Conservation (phyloP, 495 filamentous ascomycete genomes). For the Penicillium desertorum region DNA sequence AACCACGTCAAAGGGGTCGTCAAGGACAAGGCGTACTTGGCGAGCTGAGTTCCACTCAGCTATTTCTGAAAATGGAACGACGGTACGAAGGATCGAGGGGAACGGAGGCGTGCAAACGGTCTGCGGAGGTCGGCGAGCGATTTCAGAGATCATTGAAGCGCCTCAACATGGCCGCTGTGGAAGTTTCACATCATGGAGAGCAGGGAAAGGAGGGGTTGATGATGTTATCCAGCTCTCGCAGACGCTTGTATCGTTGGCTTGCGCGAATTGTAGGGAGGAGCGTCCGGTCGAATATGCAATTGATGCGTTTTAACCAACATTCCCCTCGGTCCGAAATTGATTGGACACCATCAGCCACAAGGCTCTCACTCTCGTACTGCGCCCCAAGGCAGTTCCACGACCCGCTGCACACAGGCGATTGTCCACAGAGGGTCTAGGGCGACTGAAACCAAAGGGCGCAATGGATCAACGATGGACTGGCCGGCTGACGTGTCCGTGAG, state of each 20-base stretch:
- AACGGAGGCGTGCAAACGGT: not conserved
- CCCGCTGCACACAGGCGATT: not conserved
- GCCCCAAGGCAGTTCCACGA: not conserved
- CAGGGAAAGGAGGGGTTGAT: not conserved
- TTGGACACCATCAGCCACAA: not conserved
- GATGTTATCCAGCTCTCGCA: not conserved
- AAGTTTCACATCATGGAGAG: not conserved
- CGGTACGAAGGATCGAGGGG: not conserved
- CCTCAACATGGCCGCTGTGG: too few relatives aligned
- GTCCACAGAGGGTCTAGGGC: conserved; percentile 1
- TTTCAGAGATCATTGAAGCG: not conserved
- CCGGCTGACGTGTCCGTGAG: too few relatives aligned
- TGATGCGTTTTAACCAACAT: not conserved
- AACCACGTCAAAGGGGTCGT: not conserved
- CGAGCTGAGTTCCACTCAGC: not conserved
- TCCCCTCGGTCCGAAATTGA: not conserved
- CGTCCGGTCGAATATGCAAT: not conserved
- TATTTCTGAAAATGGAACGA: not conserved
- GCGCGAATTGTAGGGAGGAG: not conserved
- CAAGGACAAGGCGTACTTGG: conserved; percentile 1
- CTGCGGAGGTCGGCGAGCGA: not conserved
- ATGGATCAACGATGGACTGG: not conserved
- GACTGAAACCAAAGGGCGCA: not conserved
- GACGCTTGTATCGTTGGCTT: not conserved
- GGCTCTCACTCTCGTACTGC: not conserved